A percentile compares a stretch with the other conserved stretches of the same genome.
phyloP scores from a whole-genome alignment of 192 early-diverging fungal genomes.

The Globomyces pollinis-pini region DNA sequence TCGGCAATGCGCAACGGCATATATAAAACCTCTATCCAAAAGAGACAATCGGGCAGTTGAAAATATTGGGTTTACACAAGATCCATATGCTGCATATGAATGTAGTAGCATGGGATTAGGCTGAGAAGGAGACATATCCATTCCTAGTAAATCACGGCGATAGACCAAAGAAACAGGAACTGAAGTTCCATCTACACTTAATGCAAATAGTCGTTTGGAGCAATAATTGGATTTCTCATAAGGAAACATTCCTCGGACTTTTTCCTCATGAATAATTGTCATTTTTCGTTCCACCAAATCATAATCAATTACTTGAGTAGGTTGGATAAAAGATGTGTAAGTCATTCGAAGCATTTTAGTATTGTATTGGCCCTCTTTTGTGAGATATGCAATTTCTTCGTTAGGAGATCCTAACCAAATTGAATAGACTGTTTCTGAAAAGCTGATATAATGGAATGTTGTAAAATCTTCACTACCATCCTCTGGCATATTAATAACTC shows the following conservation, averaged over 20 bases:
- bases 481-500: constrained; percentile 38
- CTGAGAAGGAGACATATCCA: constrained; percentile 9
- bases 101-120: constrained; percentile 51
- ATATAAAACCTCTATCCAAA: constrained; percentile 70
- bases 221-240: constrained; percentile 16
- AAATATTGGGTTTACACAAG: constrained; percentile 67
- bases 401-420: constrained; percentile 40
- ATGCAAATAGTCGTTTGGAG: constrained; percentile 20
- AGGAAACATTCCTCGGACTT: constrained; percentile 9
- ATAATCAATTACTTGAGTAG: constrained; percentile 39
- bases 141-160: constrained; percentile 21
- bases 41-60: constrained; percentile 67
- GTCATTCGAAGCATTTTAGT: constrained; percentile 37
- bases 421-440: constrained; percentile 46
- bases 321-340: constrained; percentile 37
- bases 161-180: constrained; percentile 25
- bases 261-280: constrained; percentile 22
- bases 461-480: constrained; percentile 15
- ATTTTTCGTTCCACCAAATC: constrained; percentile 16
- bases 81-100: constrained; percentile 77
- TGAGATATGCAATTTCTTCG: constrained; percentile 44
- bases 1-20: constrained; percentile 74
- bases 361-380: constrained; percentile 28
- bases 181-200: constrained; percentile 19
- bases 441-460: constrained; percentile 50